A percentile compares a stretch with the other conserved stretches of the same genome.
Conservation (phyloP, 1,139 yeast genomes). For the Geotrichum siamense region DNA sequence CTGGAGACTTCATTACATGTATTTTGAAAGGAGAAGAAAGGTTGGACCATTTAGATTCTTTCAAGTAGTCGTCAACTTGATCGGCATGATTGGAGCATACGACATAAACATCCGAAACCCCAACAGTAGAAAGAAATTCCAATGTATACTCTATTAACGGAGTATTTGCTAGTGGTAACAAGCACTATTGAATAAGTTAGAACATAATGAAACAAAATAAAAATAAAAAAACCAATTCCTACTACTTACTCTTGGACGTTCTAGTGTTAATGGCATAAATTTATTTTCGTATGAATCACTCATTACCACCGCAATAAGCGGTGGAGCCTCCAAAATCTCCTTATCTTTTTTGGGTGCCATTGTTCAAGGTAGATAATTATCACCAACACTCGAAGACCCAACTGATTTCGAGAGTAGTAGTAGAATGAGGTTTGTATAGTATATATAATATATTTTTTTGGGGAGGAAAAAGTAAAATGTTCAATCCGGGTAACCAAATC, state of each 20-base stretch:
- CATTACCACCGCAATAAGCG: conserved; percentile 82
- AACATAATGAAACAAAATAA: neutral
- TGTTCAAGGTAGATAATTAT: too few relatives aligned
- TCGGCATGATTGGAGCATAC: conserved; percentile 91
- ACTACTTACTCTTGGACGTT: conserved; percentile 52
- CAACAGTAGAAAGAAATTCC: conserved; percentile 87
- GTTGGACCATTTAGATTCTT: conserved; percentile 68
- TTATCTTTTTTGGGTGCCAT: conserved; percentile 30
- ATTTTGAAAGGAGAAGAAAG: conserved; percentile 73
- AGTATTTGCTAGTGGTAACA: conserved; percentile 83
- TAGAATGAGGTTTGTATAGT: too few relatives aligned
- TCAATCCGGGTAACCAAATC: too few relatives aligned
- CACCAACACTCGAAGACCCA: too few relatives aligned
- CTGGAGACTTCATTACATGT: conserved; percentile 74
- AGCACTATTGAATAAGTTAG: conserved; percentile 40
- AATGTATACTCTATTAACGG: conserved; percentile 92
- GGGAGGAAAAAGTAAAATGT: too few relatives aligned
- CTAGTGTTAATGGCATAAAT: conserved; percentile 84
- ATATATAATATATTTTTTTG: too few relatives aligned
- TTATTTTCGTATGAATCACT: conserved; percentile 90
- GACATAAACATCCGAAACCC: conserved; percentile 80
- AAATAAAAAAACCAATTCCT: too few relatives aligned
- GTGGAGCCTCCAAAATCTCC: conserved; percentile 38
- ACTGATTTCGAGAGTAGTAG: too few relatives aligned
- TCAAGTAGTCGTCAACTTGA: conserved; percentile 74